These are phyloP conservation scores for Chlamydomonas eustigma DNA, from an alignment of 139 green algal species.

Conservation along the genomic window DNA sequence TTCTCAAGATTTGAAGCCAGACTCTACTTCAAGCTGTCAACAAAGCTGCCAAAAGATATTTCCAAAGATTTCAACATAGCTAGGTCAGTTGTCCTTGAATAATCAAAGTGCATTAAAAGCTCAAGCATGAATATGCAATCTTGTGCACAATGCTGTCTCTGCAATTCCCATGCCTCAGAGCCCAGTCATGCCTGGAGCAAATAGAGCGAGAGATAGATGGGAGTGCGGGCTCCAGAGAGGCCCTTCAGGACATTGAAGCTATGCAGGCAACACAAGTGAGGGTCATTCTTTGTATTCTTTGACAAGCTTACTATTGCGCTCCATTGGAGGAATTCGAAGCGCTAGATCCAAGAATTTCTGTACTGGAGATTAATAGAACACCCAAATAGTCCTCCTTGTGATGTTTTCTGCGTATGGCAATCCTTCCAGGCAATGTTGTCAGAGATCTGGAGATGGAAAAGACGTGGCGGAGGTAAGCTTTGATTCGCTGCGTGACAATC, in stretches of 20 bases:
- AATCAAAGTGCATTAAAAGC: too few species aligned
- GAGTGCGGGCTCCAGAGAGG: background rate
- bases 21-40: background rate
- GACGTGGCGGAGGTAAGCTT: conserved; percentile 11
- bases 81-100: background rate
- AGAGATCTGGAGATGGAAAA: conserved; percentile 17
- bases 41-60: background rate
- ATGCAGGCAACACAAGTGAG: conserved; percentile 1
- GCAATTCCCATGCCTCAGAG: background rate
- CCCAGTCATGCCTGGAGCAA: background rate
- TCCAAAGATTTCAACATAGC: background rate
- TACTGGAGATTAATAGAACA: too few species aligned
- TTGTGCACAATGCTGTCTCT: background rate
- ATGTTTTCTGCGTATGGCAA: too few species aligned
- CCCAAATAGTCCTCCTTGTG: too few species aligned
- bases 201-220: background rate
- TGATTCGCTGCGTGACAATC: background rate
- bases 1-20: background rate
- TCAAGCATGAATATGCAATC: conserved; percentile 1
- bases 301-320: too few species aligned
- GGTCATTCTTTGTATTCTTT: background rate
- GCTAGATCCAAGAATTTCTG: too few species aligned
- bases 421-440: conserved; percentile 9
- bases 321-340: too few species aligned
- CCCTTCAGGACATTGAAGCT: background rate